Percentiles rank a stretch among this genome's conserved stretches.
These are phyloP conservation scores for Flagelloscypha sp. DNA, from an alignment of 768 basidiomycete genomes.

Conservation along the genomic window DNA sequence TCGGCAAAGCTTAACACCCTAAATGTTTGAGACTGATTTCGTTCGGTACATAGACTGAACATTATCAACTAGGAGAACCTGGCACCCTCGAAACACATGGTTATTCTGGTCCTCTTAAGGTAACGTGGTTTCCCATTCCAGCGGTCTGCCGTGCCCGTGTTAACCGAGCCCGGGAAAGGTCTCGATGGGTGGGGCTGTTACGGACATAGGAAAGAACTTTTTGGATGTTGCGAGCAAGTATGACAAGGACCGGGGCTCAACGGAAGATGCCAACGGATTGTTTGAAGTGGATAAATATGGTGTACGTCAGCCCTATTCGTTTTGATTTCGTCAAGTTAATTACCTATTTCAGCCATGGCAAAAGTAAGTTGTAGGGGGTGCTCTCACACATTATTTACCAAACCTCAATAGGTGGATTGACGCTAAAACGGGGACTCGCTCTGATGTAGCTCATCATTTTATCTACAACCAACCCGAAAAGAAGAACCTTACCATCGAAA, in stretches of 20 bases:
- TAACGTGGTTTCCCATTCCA: conserved; percentile 19
- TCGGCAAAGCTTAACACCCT: not conserved
- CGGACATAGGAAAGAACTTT: conserved; percentile 37
- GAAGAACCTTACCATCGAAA: conserved; percentile 32
- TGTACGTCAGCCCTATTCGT: conserved; percentile 23
- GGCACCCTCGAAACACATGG: conserved; percentile 36
- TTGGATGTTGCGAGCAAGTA: conserved; percentile 36
- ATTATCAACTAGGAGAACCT: conserved; percentile 23
- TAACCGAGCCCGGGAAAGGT: too few relatives aligned
- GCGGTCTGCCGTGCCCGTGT: conserved; percentile 18
- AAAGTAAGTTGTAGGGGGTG: conserved; percentile 27
- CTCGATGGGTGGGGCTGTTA: conserved; percentile 30
- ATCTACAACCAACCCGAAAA: conserved; percentile 40
- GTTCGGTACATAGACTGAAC: conserved; percentile 30
- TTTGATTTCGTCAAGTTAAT: not conserved
- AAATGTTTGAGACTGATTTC: not conserved
- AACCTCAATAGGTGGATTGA: conserved; percentile 43
- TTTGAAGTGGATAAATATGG: conserved; percentile 36
- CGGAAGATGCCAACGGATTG: conserved; percentile 44
- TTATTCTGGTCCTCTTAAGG: conserved; percentile 38
- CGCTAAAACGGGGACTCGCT: conserved; percentile 41
- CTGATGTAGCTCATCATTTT: conserved; percentile 46
- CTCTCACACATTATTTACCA: not conserved
- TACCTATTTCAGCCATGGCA: conserved; percentile 36
- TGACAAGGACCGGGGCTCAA: conserved; percentile 36